phyloP scores from a whole-genome alignment of 495 filamentous ascomycete genomes.

The Astrothelium subdiscretum region DNA sequence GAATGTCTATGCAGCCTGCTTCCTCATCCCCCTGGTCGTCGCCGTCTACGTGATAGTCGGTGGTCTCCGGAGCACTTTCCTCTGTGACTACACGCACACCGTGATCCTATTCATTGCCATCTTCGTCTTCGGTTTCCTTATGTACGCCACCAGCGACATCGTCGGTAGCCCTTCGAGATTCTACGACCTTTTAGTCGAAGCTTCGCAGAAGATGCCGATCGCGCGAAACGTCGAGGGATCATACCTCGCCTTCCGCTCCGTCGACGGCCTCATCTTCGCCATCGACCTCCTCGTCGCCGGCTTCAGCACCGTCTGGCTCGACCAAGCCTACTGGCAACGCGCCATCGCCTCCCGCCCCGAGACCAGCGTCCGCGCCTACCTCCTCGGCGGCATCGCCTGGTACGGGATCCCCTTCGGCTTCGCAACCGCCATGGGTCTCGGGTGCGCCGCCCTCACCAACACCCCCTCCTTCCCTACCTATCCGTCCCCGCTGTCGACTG shows the following conservation, averaged over 20 bases:
- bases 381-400: slow-evolving; percentile 39
- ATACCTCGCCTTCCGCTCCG: slow-evolving; percentile 41
- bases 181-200: slow-evolving; percentile 38
- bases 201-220: slow-evolving; percentile 34
- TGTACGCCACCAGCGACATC: slow-evolving; percentile 33
- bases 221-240: slow-evolving; percentile 38
- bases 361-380: slow-evolving; percentile 37
- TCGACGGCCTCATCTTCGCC: slow-evolving; percentile 30
- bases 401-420: slow-evolving; percentile 39
- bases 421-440: slow-evolving; percentile 38
- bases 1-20: slow-evolving; percentile 35
- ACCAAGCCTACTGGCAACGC: slow-evolving; percentile 40
- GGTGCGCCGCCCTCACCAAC: slow-evolving; percentile 37
- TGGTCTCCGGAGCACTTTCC: slow-evolving; percentile 33
- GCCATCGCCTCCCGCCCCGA: slow-evolving; percentile 38
- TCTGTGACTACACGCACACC: slow-evolving; percentile 36
- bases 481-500: slow-evolving; percentile 36
- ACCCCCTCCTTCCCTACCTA: slow-evolving; percentile 40
- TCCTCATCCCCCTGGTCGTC: slow-evolving; percentile 34
- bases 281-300: slow-evolving; percentile 39
- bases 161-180: slow-evolving; percentile 35
- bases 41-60: slow-evolving; percentile 35
- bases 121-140: slow-evolving; percentile 38
- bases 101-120: slow-evolving; percentile 28
- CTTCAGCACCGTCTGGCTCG: slow-evolving; percentile 35